Base-by-base conservation (phyloP, 2,329 filamentous ascomycete genomes). In the Alternaria dauci region DNA sequence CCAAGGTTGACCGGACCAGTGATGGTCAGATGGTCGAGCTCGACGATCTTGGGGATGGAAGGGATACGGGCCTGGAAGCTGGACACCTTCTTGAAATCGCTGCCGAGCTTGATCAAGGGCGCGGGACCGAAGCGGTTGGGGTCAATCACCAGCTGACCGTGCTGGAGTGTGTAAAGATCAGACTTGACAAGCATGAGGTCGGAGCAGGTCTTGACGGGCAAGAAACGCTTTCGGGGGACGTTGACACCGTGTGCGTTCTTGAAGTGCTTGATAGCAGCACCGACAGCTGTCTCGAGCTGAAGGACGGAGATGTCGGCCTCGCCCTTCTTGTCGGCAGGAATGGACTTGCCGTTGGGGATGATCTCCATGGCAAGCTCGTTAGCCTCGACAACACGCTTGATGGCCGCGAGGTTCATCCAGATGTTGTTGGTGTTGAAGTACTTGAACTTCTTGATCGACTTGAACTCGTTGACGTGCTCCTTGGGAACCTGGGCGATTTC, bases 341-440 rank as follows among this genome's bases (percentile, higher is more conserved):
- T 97, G 68, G 92, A 94, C 88, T 99, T 99, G 84, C 92, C 93
- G 85, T 99, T 99, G 81, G 95, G 94, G 74, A 99, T 99, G 80
- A 99, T 99, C 85, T 99, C 95, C 92, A 99, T 96, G 83, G 94
- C 92, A 55, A 99, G 90, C 86, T 98, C 94, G 80, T 97, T 93
- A 82, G 96, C 93, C 88, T 98, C 95, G 8, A 99, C 95, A 55
- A 99, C 93, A 63, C 95, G 94, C 91, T 98, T 98, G 84, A 99
- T 91, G 71, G 95, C 95, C 79, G 92, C 90, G 74, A 97, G 87
- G 85, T 97, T 97, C 87, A 99, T 91, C 95, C 95, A 99, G 84
- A 99, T 97, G 88, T 99, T 99, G 91, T 99, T 99, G 83, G 95
- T 99, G 89, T 99, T 99, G 91, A 99, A 99, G 89, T 99, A 99